Evolutionary conservation across 1,284 basidiomycete genomes (phyloP).

Genomic region (Boletus sp.): DNA sequence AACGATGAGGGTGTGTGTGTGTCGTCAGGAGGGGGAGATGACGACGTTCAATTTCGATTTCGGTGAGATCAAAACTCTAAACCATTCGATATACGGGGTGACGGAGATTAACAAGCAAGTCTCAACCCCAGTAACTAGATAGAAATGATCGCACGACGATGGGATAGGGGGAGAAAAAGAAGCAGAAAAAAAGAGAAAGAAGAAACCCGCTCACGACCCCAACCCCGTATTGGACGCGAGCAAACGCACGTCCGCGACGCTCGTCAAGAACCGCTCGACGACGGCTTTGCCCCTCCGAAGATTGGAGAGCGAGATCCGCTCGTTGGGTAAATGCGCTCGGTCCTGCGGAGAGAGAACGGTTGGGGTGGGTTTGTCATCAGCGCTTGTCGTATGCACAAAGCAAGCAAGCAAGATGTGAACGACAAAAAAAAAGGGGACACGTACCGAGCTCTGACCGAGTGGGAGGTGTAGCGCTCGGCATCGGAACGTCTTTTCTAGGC

Average conservation of each 20-base stretch:
- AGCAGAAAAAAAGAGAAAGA: too few species aligned
- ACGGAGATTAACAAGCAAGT: background rate
- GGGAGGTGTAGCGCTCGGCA: conserved; percentile 86
- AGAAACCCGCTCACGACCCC: background rate
- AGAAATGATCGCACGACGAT: too few species aligned
- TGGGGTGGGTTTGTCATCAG: background rate
- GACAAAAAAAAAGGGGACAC: conserved; percentile 25
- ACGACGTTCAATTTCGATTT: background rate
- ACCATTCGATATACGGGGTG: background rate
- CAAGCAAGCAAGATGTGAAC: too few species aligned
- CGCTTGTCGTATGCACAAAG: background rate
- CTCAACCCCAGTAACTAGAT: too few species aligned
- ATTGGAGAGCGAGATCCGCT: conserved; percentile 77
- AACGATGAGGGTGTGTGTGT: background rate
- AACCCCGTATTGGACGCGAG: background rate
- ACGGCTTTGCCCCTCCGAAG: conserved; percentile 73
- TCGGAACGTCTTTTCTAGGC: conserved; percentile 86
- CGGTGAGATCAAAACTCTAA: background rate
- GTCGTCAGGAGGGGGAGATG: too few species aligned
- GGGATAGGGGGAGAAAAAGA: too few species aligned
- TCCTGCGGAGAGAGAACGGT: conserved; percentile 45
- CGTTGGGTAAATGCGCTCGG: conserved; percentile 85
- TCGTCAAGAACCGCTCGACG: conserved; percentile 65
- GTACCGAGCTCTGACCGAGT: conserved; percentile 79
- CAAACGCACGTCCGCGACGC: conserved; percentile 30